Percentiles rank a stretch among this genome's conserved stretches.
Evolutionary conservation across 1,284 basidiomycete species (phyloP).

Genomic region (Puccinia novopanici): DNA sequence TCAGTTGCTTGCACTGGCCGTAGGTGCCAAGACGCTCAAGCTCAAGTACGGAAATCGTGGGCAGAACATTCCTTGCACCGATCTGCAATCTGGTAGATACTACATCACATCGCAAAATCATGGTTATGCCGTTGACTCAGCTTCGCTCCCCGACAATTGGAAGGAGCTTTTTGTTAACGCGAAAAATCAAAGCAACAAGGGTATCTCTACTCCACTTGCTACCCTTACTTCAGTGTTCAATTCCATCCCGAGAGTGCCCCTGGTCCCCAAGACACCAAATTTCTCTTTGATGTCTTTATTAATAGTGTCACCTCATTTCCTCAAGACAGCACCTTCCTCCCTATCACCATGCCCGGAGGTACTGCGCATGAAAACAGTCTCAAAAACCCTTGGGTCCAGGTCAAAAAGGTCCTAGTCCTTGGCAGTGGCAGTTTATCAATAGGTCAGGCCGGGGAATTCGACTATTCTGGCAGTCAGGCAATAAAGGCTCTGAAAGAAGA

Average conservation of each 20-base stretch:
- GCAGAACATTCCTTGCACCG: conserved; percentile 97
- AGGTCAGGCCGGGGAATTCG: conserved; percentile 98
- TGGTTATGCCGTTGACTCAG: conserved; percentile 89
- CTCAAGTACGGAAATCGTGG: conserved; percentile 99
- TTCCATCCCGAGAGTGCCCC: conserved; percentile 99
- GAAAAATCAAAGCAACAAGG: conserved; percentile 96
- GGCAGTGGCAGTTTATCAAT: conserved; percentile 98
- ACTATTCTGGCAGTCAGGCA: conserved; percentile 97
- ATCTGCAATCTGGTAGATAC: conserved; percentile 88
- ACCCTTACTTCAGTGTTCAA: conserved; percentile 96
- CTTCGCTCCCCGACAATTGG: conserved; percentile 80
- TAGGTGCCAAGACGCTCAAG: conserved; percentile 89
- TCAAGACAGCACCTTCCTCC: conserved; percentile 60
- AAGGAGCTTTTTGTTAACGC: conserved; percentile 93
- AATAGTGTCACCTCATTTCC: conserved; percentile 78
- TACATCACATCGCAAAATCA: conserved; percentile 99
- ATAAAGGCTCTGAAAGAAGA: conserved; percentile 99
- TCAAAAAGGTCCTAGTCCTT: conserved; percentile 92
- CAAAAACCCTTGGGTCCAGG: conserved; percentile 72
- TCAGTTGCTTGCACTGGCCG: conserved; percentile 91
- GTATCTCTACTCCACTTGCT: conserved; percentile 79
- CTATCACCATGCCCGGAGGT: conserved; percentile 85
- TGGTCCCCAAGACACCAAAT: conserved; percentile 98
- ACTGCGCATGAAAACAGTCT: conserved; percentile 78
- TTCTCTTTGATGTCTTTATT: conserved; percentile 97